A percentile compares a stretch with the other conserved stretches of the same genome.
Conservation (phyloP, 768 basidiomycete species). For the Boletellus ananas region DNA sequence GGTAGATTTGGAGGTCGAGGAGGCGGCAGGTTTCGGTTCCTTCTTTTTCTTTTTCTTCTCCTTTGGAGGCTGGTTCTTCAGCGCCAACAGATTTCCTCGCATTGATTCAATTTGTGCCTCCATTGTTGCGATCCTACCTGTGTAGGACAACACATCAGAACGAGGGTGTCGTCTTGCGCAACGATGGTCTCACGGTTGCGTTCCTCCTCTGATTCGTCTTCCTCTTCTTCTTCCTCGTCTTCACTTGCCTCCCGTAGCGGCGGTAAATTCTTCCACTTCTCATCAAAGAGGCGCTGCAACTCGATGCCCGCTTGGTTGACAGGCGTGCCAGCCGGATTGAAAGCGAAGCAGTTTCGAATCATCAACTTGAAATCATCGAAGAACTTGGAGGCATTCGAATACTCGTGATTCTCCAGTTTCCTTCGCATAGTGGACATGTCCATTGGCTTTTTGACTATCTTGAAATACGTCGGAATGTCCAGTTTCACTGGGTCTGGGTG, state of each 20-base stretch:
- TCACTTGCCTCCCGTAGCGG: slow-evolving; percentile 50
- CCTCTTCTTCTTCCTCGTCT: slow-evolving; percentile 61
- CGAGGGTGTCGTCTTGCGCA: neutral
- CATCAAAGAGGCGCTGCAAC: slow-evolving; percentile 84
- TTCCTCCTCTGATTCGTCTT: slow-evolving; percentile 66
- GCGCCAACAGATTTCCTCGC: slow-evolving; percentile 60
- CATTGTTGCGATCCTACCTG: slow-evolving; percentile 72
- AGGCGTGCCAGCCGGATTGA: slow-evolving; percentile 84
- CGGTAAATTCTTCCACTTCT: slow-evolving; percentile 85
- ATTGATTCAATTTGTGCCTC: slow-evolving; percentile 80
- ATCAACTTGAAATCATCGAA: slow-evolving; percentile 91
- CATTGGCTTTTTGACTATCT: slow-evolving; percentile 92
- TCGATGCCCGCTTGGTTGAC: slow-evolving; percentile 86
- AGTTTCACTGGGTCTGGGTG: slow-evolving; percentile 69
- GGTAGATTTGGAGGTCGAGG: slow-evolving; percentile 60
- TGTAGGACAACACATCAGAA: slow-evolving; percentile 15
- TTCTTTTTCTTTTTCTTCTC: slow-evolving; percentile 74
- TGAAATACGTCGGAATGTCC: slow-evolving; percentile 80
- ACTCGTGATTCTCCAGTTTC: slow-evolving; percentile 77
- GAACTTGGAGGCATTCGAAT: slow-evolving; percentile 75
- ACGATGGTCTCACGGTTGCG: slow-evolving; percentile 51
- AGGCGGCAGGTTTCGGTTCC: slow-evolving; percentile 51
- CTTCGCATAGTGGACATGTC: slow-evolving; percentile 85
- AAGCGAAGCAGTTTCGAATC: slow-evolving; percentile 89
- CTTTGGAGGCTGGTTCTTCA: slow-evolving; percentile 55